phyloP scores from a whole-genome alignment of 345 rosid species.

The Cardamine occulta region DNA sequence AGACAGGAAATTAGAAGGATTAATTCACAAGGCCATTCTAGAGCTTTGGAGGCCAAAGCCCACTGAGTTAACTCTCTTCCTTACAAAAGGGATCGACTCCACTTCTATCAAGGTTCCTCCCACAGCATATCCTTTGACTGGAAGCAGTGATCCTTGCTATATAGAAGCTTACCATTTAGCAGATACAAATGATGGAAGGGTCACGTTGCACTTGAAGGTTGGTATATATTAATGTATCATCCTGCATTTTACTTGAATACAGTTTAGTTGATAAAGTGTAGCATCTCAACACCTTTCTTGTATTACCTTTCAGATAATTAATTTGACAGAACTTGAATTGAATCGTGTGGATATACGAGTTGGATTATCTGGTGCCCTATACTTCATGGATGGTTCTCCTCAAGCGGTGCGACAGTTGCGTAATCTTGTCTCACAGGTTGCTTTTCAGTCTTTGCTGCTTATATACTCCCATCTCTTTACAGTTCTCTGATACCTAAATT shows the following conservation, averaged over 20 bases:
- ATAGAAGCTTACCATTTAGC: conserved; percentile 97
- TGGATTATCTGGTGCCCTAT: conserved; percentile 88
- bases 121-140: conserved; percentile 75
- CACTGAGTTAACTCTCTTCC: conserved; percentile 76
- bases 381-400: conserved; percentile 97
- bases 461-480: conserved; percentile 13
- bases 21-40: conserved; percentile 94
- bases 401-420: conserved; percentile 95
- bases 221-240: conserved; percentile 13
- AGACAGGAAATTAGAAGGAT: conserved; percentile 93
- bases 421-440: conserved; percentile 94
- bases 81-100: conserved; percentile 79
- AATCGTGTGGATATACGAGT: conserved; percentile 94
- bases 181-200: conserved; percentile 92
- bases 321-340: conserved; percentile 90
- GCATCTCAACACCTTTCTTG: conserved; percentile 8
- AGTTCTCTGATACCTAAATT: conserved; percentile 2
- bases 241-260: conserved; percentile 31
- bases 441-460: conserved; percentile 31
- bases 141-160: conserved; percentile 98
- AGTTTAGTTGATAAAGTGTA: conserved; percentile 1
- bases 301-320: conserved; percentile 67
- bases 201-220: conserved; percentile 92
- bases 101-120: conserved; percentile 79
- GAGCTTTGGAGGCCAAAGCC: conserved; percentile 99